Evolutionary conservation across 2,329 filamentous ascomycete species (phyloP), one percentile per base, ranked within the genome.

Genomic region (Pyrenochaeta sp.): DNA sequence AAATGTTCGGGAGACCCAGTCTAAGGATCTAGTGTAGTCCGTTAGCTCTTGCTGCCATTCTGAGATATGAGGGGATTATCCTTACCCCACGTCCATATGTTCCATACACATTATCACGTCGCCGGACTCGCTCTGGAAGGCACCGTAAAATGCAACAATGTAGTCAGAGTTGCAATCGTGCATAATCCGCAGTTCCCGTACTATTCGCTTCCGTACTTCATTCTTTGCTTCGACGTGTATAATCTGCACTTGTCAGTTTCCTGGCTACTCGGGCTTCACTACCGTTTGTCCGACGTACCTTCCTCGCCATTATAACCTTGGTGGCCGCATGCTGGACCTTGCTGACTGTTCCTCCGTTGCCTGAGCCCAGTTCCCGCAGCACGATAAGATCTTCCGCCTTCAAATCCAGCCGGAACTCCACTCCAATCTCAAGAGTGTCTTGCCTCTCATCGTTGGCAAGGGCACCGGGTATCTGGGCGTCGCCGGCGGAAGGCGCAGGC

Each of bases 101-200:
- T 99, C 95, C 95, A 99, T 99, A 77, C 95, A 99, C 89, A 99
- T 94, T 67, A 98, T 96, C 54, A 99, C 96, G 79, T 99, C 95
- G 73, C 96, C 94, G 58, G 92, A 92, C 72, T 96, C 91, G 74
- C 97, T 98, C 71, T 98, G 85, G 73, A 98, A 99, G 32, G 95
- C 95, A 56, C 95, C 95, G 72, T 98, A 98, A 77, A 97, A 99
- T 49, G 90, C 97, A 56, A 99, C 95, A 70, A 99, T 98, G 76
- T 96, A 93, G 56, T 95, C 91, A 18, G 91, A 97, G 72, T 97
- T 95, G 78, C 95, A 99, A 71, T 96, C 92, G 74, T 97, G 93
- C 88, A 98, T 98, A 64, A 99, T 97, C 74, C 97, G 93, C 46
- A 99, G 85, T 77, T 99, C 95, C 74, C 95, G 89, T 59, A 99